Base-by-base conservation (phyloP, 176 grass and related monocot genomes). In the Poa annua region DNA sequence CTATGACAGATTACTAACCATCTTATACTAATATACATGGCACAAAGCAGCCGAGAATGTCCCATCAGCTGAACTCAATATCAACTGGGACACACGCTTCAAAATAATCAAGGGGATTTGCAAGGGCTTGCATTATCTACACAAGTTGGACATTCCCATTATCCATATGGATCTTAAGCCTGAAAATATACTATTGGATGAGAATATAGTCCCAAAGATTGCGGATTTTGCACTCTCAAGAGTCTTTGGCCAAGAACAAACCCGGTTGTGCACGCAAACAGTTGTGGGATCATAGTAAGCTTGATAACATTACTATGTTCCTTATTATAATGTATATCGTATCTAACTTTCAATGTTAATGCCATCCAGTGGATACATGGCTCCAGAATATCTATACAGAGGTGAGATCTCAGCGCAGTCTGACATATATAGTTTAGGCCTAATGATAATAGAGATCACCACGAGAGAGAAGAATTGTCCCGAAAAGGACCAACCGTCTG, bases 281-380 rank as follows among this genome's bases (percentile, higher is more conserved):
- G 67, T 86, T 64, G n/a, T 80, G 29, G 84, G 84, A 74, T 53
- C 84, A 13, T 73, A 33, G 84, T 80, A 86, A 64, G 54, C 54
- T 38, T 64, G 19, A 32, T 63, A 71, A 3, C 17, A 42, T 44
- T 62, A 81, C 7, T 70, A 68, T 4, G 62, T 45, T 53, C 19
- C 80, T 69, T 69, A 12, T 5, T 42, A 42, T 41, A 21, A 68
- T n/a, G 20, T n/a, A 42, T 13, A 22, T 42, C 5, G 2, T 20
- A 12, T 13, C 21, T 15, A 45, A 71, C 67, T 45, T 71, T 25
- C 11, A 1, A 8, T 47, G n/a, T 15, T 25, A 71, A 71, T 25
- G n/a, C 11, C 4, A 24, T 47, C 39, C 39, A 71, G 67, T 11
- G 67, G 67, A 22, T 71, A 71, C 67, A 71, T 71, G 39, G 67